Base-by-base conservation (phyloP, 2,329 filamentous ascomycete species). In the Hypoxylon sp. region DNA sequence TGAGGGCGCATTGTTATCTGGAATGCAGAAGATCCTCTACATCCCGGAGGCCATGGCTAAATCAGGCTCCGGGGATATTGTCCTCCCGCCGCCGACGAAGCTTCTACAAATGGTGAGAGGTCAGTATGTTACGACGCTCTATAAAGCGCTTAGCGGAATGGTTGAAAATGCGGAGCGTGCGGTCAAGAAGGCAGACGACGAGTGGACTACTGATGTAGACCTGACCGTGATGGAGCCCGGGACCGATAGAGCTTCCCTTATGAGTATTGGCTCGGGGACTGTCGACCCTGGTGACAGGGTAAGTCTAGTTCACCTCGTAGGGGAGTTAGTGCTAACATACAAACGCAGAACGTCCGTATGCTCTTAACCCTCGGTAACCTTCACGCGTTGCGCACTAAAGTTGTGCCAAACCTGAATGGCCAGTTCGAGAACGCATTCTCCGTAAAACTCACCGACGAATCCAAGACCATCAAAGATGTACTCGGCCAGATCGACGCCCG, bases 21-120 rank as follows among this genome's bases (percentile, higher is more conserved):
- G 94, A 60, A 92, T 98, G 89, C 96, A 99, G 80, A 97, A 95
- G 82, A 97, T 98, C 59, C 85, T 98, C 29, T 99, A 98, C 78
- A 91, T 99, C 47, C 91, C 92, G 1, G 95, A 98, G 72, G 93
- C 93, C 22, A 92, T 90, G 83, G 88, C 86, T 48, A 94, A 93
- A 79, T 86, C 91, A 8, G 91, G 89, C 24, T 87, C 90, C 4
- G 88, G 86, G 51, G 90, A 93, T 75, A 94, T 99, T 71, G 90
- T 98, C 63, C 87, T 92, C 24, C 91, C 95, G 17, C 97, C 96
- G 4, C 91, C 94, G 37, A 86, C 91, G 6, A 99, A 98, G 79
- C 83, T 98, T 47, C 84, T 98, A 47, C 93, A 97, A 78, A 94
- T 94, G 88, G 94, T 98, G 14, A 89, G 94, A 71, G 92, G 90